A percentile compares a stretch with the other conserved stretches of the same genome.
These are phyloP conservation scores for Artemisia tridentata DNA, from an alignment of 129 eudicot genomes.

Conservation along the genomic window DNA sequence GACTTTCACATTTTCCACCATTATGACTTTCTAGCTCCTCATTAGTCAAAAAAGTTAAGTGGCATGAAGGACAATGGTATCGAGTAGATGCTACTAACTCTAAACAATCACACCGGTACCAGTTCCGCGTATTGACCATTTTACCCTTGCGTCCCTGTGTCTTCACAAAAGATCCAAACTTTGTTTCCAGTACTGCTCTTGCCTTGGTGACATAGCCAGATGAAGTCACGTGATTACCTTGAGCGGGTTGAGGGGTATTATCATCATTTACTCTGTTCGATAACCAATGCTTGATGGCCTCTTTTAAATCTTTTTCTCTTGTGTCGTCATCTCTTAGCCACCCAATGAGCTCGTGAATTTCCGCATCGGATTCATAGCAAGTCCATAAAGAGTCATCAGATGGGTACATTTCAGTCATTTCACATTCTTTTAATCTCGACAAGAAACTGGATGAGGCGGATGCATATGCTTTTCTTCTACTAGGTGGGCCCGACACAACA, in stretches of 20 bases:
- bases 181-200: slow-evolving; percentile 46
- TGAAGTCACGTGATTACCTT: slow-evolving; percentile 29
- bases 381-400: slow-evolving; percentile 59
- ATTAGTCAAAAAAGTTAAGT: slow-evolving; percentile 45
- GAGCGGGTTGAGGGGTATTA: slow-evolving; percentile 25
- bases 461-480: slow-evolving; percentile 17
- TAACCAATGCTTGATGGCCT: slow-evolving; percentile 60
- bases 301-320: slow-evolving; percentile 75
- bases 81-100: slow-evolving; percentile 63
- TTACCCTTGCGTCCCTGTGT: slow-evolving; percentile 36
- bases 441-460: slow-evolving; percentile 13
- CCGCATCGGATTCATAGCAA: slow-evolving; percentile 62
- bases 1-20: slow-evolving; percentile 38
- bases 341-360: slow-evolving; percentile 55
- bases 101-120: slow-evolving; percentile 72
- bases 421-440: slow-evolving; percentile 22
- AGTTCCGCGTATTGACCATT: slow-evolving; percentile 26
- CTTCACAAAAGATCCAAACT: slow-evolving; percentile 40
- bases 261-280: slow-evolving; percentile 30
- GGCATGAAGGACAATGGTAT: slow-evolving; percentile 75
- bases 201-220: slow-evolving; percentile 55
- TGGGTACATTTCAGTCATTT: slow-evolving; percentile 34
- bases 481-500: slow-evolving; percentile 43
- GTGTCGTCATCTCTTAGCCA: slow-evolving; percentile 64
- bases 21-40: slow-evolving; percentile 59